Base-by-base conservation (phyloP, 2,329 filamentous ascomycete species). In the Alternaria brassicicola region DNA sequence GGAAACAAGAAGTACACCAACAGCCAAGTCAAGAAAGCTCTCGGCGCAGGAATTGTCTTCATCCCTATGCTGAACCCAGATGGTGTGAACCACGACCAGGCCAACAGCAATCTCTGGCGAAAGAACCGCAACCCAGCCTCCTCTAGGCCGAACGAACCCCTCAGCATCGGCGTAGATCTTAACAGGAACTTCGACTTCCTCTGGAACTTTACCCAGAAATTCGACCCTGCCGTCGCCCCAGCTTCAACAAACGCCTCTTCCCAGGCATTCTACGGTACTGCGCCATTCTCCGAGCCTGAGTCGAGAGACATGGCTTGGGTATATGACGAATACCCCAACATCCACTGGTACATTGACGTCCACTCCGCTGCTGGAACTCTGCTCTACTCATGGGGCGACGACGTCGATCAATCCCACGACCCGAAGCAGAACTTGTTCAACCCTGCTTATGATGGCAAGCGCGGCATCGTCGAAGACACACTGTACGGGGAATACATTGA, bases 341-440 rank as follows among this genome's bases (percentile, higher is more conserved):
- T 87, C 46, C 77, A 80, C 25, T 87, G 84, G 84, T 86, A 84
- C 67, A 75, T 86, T 39, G 85, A 88, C 61, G 75, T 87, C 31
- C 85, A 88, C 78, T 86, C 84, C 4, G 83, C 78, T 43, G 78
- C 79, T 1, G 84, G 83, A 7, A 77, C 80, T 7, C 73, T 87
- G n/a, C 74, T 87, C 10, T 86, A 86, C 69, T 80, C 78, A 38
- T 87, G 85, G 85, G 85, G 85, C 26, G 82, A 84, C 66, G 84
- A 87, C 63, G 76, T 81, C 52, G 77, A 82, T 60, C 85, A 87
- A 69, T 75, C 75, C 35, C 74, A 70, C 1, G 78, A 82, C 39
- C 70, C 80, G 0, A 69, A 64, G 58, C 82, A 84, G 76, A 86
- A 79, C 72, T 84, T 86, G 64, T 70, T 78, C 50, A 87, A 86